phyloP scores from a whole-genome alignment of 441 rosid genomes.

The Populus hybrid region DNA sequence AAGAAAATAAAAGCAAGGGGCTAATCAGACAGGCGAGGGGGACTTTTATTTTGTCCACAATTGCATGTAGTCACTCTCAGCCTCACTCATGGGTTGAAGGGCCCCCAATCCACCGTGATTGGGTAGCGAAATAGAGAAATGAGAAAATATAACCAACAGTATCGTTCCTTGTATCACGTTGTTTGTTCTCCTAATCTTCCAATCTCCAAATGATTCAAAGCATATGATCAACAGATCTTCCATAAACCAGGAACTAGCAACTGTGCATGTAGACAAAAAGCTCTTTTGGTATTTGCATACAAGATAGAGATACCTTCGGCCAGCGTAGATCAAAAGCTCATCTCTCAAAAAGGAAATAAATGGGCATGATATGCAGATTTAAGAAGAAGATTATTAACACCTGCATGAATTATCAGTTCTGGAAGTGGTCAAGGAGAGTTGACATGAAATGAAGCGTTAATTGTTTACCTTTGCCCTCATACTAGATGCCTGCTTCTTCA shows the following conservation, averaged over 20 bases:
- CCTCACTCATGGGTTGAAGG: no score
- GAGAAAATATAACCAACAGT: not conserved
- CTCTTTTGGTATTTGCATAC: not conserved
- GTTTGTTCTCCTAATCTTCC: no score
- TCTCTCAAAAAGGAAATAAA: no score
- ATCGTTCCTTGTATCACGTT: no score
- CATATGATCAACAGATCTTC: not conserved
- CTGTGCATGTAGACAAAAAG: not conserved
- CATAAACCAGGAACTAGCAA: not conserved
- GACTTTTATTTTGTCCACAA: no score
- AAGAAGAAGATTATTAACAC: not conserved
- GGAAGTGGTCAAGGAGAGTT: not conserved
- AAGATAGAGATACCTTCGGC: no score
- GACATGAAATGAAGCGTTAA: not conserved
- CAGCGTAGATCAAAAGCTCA: no score
- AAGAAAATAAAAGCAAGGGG: no score
- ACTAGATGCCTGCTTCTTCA: not conserved
- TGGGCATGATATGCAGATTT: not conserved
- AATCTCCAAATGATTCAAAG: not conserved
- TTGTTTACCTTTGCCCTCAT: not conserved
- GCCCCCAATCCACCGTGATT: not conserved
- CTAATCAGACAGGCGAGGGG: no score
- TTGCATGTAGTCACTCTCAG: no score
- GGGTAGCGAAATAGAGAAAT: not conserved
- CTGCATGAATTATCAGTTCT: not conserved